Percentiles rank a stretch among this genome's conserved stretches.
Conservation (phyloP, 495 filamentous ascomycete species). For the Annulohypoxylon moriforme region DNA sequence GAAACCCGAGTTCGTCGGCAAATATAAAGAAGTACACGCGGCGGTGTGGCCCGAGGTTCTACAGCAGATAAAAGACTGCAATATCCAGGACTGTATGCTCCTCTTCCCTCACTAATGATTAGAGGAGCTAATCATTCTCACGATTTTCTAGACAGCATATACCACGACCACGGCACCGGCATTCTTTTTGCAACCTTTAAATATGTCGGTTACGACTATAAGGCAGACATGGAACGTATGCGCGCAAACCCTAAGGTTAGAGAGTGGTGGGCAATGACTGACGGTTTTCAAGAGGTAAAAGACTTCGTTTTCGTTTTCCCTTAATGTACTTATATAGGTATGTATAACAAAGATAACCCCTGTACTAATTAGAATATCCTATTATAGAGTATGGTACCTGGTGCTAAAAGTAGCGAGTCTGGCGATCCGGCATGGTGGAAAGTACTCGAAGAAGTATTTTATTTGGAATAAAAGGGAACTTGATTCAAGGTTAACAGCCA, state of each 20-base stretch:
- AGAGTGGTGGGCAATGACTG: constrained; percentile 84
- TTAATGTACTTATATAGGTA: not conserved
- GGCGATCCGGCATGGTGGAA: constrained; percentile 77
- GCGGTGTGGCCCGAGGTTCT: constrained; percentile 80
- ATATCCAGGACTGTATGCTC: constrained; percentile 74
- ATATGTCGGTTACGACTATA: constrained; percentile 76
- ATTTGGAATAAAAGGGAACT: constrained; percentile 41
- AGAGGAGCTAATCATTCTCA: constrained; percentile 10
- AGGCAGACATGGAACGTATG: constrained; percentile 78
- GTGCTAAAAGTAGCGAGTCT: constrained; percentile 70
- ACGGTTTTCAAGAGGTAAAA: constrained; percentile 70
- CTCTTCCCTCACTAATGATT: not conserved
- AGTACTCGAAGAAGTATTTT: constrained; percentile 77
- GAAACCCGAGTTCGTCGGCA: constrained; percentile 68
- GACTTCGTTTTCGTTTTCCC: not conserved
- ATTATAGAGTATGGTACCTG: constrained; percentile 62
- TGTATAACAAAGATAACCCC: not conserved
- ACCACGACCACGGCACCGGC: constrained; percentile 68
- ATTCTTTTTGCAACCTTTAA: constrained; percentile 80
- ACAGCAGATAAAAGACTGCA: constrained; percentile 75
- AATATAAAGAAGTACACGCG: constrained; percentile 78
- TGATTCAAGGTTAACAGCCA: not conserved
- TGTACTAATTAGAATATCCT: not conserved
- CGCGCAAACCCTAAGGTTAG: constrained; percentile 73
- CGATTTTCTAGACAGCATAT: constrained; percentile 71